A percentile compares a stretch with the other conserved stretches of the same genome.
phyloP scores from a whole-genome alignment of 169 alveolate species.

The Perkinsus chesapeaki region DNA sequence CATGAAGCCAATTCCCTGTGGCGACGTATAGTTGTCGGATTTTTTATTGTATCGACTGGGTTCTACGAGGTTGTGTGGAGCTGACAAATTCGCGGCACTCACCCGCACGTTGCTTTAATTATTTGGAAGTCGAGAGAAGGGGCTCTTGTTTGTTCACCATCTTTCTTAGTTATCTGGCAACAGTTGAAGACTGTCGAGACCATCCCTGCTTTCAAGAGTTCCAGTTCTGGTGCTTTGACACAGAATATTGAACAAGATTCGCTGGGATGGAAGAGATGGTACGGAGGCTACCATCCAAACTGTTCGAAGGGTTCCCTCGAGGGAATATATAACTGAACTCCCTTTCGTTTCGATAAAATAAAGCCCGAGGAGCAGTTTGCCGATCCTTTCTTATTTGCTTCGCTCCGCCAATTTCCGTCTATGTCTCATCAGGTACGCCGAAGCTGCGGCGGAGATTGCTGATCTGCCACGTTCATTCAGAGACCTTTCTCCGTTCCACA shows the following conservation, averaged over 20 bases:
- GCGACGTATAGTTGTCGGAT: too few relatives aligned
- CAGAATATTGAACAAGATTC: conserved; percentile 53
- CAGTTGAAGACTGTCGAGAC: conserved; percentile 40
- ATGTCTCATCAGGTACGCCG: conserved; percentile 90
- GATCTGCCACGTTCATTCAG: conserved; percentile 86
- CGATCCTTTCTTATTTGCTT: not conserved
- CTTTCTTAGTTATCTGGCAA: conserved; percentile 47
- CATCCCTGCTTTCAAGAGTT: conserved; percentile 38
- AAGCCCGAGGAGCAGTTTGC: not conserved
- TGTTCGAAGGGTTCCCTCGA: too few relatives aligned
- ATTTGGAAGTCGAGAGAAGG: too few relatives aligned
- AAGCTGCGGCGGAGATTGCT: conserved; percentile 88
- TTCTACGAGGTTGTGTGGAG: too few relatives aligned
- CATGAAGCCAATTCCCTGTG: too few relatives aligned
- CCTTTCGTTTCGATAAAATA: not conserved
- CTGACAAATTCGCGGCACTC: too few relatives aligned
- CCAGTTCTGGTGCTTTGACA: conserved; percentile 26
- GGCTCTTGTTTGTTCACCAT: too few relatives aligned
- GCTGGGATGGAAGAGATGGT: conserved; percentile 39
- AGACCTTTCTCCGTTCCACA: conserved; percentile 78
- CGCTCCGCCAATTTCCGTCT: conserved; percentile 57
- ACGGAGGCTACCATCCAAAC: not conserved
- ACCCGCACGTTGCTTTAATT: too few relatives aligned
- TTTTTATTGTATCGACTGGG: not conserved
- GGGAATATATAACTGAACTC: not conserved